Evolutionary conservation across 2,329 filamentous ascomycete species (phyloP), one percentile per base, ranked within the genome.

Genomic region (Trichothecium roseum): DNA sequence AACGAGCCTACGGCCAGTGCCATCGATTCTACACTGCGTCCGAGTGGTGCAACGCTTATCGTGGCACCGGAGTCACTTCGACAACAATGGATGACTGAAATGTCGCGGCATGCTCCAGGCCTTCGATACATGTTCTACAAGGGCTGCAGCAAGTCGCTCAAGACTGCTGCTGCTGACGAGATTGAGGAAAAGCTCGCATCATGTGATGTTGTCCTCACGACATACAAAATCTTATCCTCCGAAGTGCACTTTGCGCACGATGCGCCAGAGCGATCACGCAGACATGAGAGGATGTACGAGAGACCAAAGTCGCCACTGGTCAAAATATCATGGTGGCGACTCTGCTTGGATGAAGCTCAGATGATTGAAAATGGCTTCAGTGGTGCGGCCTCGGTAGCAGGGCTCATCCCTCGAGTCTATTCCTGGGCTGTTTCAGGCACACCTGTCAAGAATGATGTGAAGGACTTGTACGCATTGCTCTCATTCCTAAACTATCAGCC

Each of bases 381-480:
- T 47, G 80, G 85, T 45, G 84, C 89, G 18, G 88, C 91, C 1
- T 74, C 70, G 32, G 78, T 95, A 12, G 87, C 87, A 26, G 75
- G 78, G 28, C 64, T 81, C 18, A 81, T 98, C 41, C 87, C 89
- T 30, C 74, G 91, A 18, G 60, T 84, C 43, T 88, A 94, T 57
- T 81, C 86, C 3, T 96, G 91, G 91, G 87, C 82, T 12, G 78
- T 98, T 28, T 89, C 86, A 0, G 91, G 57, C 29, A 98, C 91
- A 1, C 91, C 91, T 0, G 70, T 96, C 27, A 81, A 84, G 44
- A 84, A 86, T 44, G 73, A 86, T 42, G 72, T 89, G 22, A 57
- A 62, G 48, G 89, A 95, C 54, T 64, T 95, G 7, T 78, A 79
- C 44, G 89, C 89, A 0, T 64, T 96, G 4, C 56, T 96, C 1